phyloP scores from a whole-genome alignment of 345 rosid species.

The Eucalyptus erythrocorys region DNA sequence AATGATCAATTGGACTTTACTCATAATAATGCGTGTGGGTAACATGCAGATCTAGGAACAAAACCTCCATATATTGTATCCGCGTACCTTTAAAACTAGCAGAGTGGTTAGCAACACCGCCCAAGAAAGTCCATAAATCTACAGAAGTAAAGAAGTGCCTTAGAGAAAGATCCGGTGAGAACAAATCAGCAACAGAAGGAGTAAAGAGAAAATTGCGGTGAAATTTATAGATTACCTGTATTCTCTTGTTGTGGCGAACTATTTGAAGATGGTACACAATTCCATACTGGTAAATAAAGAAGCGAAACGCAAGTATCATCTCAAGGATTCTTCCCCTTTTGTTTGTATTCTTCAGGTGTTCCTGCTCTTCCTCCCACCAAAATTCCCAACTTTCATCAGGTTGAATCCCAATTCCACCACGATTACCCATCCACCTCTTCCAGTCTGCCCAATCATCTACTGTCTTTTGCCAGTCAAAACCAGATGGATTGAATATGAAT shows the following conservation, averaged over 20 bases:
- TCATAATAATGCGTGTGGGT: background rate
- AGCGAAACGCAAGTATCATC: constrained; percentile 66
- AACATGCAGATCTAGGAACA: background rate
- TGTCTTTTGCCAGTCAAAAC: constrained; percentile 96
- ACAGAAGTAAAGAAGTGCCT: background rate
- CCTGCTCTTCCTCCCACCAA: constrained; percentile 94
- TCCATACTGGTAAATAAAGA: constrained; percentile 85
- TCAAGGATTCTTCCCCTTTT: constrained; percentile 66
- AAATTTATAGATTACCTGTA: constrained; percentile 35
- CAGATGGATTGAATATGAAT: constrained; percentile 86
- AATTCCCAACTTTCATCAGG: constrained; percentile 85
- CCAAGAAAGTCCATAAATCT: constrained; percentile 97
- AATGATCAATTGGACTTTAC: background rate
- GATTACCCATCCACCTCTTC: constrained; percentile 98
- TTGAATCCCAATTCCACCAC: constrained; percentile 79
- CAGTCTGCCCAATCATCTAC: constrained; percentile 98
- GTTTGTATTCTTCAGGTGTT: constrained; percentile 63
- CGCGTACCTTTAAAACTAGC: constrained; percentile 66
- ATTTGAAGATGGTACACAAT: constrained; percentile 95
- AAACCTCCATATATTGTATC: background rate
- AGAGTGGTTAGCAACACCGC: constrained; percentile 48
- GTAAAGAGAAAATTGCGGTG: background rate
- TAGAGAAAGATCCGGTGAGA: background rate
- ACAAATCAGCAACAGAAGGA: background rate
- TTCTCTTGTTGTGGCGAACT: constrained; percentile 41